Evolutionary conservation across 306 rosid species (phyloP).

Genomic region (Casuarina glauca): DNA sequence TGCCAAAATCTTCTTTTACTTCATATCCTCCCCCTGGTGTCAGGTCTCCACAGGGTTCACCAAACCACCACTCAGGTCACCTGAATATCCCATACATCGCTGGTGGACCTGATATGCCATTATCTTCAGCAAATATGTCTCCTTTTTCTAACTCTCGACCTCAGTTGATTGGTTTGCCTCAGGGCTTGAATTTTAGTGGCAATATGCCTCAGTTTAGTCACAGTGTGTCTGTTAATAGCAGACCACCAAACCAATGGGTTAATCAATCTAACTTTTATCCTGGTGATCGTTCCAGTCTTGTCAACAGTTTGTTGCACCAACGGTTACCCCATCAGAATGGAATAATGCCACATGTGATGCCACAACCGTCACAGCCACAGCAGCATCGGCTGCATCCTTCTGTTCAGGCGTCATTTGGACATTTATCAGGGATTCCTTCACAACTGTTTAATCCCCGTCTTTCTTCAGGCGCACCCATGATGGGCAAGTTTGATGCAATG

Average conservation of each 20-base stretch:
- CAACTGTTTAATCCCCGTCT: constrained; percentile 51
- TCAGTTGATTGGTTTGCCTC: constrained; percentile 50
- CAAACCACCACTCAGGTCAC: constrained; percentile 52
- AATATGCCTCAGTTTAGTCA: constrained; percentile 48
- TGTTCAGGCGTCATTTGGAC: constrained; percentile 51
- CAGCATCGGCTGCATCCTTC: constrained; percentile 57
- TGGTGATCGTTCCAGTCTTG: constrained; percentile 51
- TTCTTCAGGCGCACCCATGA: constrained; percentile 60
- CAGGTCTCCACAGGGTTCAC: constrained; percentile 52
- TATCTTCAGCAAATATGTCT: constrained; percentile 50
- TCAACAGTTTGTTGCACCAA: constrained; percentile 52
- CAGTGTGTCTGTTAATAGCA: constrained; percentile 42
- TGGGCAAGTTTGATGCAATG: constrained; percentile 75
- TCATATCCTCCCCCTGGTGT: constrained; percentile 57
- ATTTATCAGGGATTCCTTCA: constrained; percentile 51
- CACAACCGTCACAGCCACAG: constrained; percentile 52
- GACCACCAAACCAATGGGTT: constrained; percentile 51
- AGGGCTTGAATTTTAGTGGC: constrained; percentile 55
- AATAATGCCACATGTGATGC: constrained; percentile 48
- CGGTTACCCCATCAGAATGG: constrained; percentile 62
- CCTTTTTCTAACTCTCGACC: constrained; percentile 50
- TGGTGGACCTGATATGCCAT: constrained; percentile 50
- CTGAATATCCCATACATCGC: constrained; percentile 48
- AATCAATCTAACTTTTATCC: constrained; percentile 49
- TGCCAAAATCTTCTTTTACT: constrained; percentile 60